These are phyloP conservation scores for Aristolochia californica DNA, from an alignment of 164 flowering plant species.

Conservation along the genomic window DNA sequence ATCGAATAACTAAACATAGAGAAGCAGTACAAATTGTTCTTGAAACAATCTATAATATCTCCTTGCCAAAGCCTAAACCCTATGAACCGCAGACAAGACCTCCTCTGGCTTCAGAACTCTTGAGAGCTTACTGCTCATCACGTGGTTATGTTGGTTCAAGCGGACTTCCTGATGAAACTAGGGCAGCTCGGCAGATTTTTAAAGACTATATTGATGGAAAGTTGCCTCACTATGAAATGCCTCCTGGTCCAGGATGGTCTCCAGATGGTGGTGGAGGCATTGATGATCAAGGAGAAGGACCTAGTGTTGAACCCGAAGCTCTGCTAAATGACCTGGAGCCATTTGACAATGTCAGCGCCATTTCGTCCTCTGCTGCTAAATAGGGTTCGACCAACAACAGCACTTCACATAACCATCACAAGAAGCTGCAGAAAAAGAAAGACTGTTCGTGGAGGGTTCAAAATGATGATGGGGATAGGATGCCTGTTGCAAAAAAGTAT, in stretches of 20 bases:
- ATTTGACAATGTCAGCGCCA: conserved; percentile 29
- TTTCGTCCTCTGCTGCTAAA: conserved; percentile 20
- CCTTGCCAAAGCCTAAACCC: conserved; percentile 75
- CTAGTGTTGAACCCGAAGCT: conserved; percentile 10
- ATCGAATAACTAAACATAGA: conserved; percentile 83
- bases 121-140: conserved; percentile 75
- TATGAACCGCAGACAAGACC: conserved; percentile 74
- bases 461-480: conserved; percentile 65
- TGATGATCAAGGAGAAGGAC: background rate
- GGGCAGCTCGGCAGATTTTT: conserved; percentile 69
- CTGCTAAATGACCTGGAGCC: conserved; percentile 58
- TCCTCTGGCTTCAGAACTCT: conserved; percentile 64
- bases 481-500: conserved; percentile 58
- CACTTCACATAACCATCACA: conserved; percentile 57
- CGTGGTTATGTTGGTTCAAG: conserved; percentile 82
- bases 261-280: conserved; percentile 32
- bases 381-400: conserved; percentile 15
- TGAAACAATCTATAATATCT: conserved; percentile 62
- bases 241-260: conserved; percentile 58
- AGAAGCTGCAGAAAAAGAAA: conserved; percentile 78
- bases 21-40: conserved; percentile 83
- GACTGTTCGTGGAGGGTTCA: conserved; percentile 80
- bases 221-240: conserved; percentile 70
- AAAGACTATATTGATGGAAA: conserved; percentile 91
- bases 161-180: conserved; percentile 92